Conservation (phyloP, 2,329 filamentous ascomycete genomes). For the Lasiodiplodia gonubiensis region DNA sequence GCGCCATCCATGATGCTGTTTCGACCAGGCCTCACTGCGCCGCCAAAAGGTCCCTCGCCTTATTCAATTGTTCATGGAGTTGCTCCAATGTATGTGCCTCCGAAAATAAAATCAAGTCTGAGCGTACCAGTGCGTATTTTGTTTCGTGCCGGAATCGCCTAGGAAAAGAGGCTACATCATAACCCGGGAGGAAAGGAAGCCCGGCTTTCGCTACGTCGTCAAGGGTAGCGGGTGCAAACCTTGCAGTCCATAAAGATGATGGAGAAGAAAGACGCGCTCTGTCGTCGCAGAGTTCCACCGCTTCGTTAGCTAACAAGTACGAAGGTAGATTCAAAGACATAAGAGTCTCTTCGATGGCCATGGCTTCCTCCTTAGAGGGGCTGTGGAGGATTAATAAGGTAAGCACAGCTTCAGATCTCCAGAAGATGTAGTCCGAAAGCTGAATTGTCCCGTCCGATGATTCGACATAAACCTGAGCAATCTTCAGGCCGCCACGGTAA, state of each 20-base stretch:
- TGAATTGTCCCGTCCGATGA: neutral
- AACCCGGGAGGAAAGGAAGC: neutral
- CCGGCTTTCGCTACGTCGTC: neutral
- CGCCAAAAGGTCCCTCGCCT: neutral
- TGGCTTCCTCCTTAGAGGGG: neutral
- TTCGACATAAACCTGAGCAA: constrained; percentile 11
- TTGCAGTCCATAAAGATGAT: neutral
- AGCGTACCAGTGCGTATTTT: constrained; percentile 2
- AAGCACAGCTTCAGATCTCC: neutral
- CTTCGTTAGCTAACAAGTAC: neutral
- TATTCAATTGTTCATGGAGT: neutral
- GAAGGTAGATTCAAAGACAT: neutral
- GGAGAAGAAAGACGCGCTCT: neutral
- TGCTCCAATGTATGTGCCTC: neutral
- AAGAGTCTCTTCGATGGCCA: constrained; percentile 2
- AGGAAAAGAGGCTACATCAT: neutral
- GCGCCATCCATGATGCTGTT: neutral
- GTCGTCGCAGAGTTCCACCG: neutral
- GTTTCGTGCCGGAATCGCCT: neutral
- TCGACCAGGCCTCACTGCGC: neutral
- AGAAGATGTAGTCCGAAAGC: constrained; percentile 1
- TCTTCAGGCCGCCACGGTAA: neutral
- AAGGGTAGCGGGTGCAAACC: neutral
- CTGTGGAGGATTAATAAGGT: neutral
- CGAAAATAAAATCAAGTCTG: constrained; percentile 4